These are phyloP conservation scores for Alloteropsis semialata DNA, from an alignment of 176 grass and related monocot species.

Conservation along the genomic window DNA sequence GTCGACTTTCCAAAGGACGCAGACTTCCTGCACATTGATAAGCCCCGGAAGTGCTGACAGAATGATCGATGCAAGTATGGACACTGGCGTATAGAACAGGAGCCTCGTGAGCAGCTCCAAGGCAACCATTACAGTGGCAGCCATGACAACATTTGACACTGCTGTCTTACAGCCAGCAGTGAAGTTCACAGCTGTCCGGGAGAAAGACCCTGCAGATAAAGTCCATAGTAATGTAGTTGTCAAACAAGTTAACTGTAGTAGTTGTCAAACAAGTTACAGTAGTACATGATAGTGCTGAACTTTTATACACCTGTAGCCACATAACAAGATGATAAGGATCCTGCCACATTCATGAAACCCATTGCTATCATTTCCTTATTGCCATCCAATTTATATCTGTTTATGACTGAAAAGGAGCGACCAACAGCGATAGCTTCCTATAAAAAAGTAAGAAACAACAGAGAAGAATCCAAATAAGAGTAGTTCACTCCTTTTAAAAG, in stretches of 20 bases:
- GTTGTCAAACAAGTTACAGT: not conserved
- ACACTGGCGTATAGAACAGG: conserved; percentile 89
- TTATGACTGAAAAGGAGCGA: conserved; percentile 8
- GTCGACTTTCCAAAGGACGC: conserved; percentile 90
- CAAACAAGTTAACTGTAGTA: not conserved
- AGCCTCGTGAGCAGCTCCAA: conserved; percentile 56
- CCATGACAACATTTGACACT: conserved; percentile 85
- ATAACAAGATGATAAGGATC: conserved; percentile 88
- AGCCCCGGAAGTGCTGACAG: conserved; percentile 67
- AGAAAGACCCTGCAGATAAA: conserved; percentile 68
- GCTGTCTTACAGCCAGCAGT: conserved; percentile 82
- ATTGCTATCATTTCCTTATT: conserved; percentile 97
- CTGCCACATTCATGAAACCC: conserved; percentile 87
- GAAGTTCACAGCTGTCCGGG: conserved; percentile 84
- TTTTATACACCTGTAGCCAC: conserved; percentile 67
- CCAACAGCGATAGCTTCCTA: conserved; percentile 79
- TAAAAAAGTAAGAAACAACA: not conserved
- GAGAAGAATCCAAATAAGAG: not conserved
- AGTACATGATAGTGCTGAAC: not conserved
- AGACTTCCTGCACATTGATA: conserved; percentile 40
- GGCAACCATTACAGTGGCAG: conserved; percentile 68
- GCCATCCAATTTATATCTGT: conserved; percentile 61
- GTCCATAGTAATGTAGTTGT: not conserved
- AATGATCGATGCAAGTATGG: conserved; percentile 83
- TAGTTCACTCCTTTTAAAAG: not conserved